Evolutionary conservation across 2,329 filamentous ascomycete genomes (phyloP), one percentile per base, ranked within the genome.

Genomic region (Madurella mycetomatis): DNA sequence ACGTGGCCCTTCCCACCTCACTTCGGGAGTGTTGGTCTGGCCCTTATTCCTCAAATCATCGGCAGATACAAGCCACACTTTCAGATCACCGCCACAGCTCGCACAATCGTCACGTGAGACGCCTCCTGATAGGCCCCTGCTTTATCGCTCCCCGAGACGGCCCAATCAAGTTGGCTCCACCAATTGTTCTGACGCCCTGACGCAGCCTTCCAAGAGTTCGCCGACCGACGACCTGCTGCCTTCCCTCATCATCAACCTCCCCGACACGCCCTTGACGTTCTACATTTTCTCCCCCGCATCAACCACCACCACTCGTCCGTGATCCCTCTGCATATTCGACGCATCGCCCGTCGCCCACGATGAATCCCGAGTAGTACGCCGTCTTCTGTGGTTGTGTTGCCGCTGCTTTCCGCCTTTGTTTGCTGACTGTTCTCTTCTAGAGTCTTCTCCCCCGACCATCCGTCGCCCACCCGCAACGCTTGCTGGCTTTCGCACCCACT

Each of bases 291-390:
- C 55, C 54, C 51, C 18, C 32, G 47, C 52, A 53, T 51, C 55
- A 41, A 55, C 49, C 15, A 51, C 56, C 34, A 40, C 49, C 52
- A 34, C 48, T 42, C 43, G 12, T 31, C 37, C 53, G 40, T n/a
- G 44, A 55, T 30, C 40, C 41, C 32, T 32, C 47, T 42, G 30
- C 52, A 61, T 39, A 49, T 40, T 48, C 43, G 13, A 42, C 41
- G 17, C 39, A 48, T 44, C 48, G 40, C 56, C 41, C 50, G 47
- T 57, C 60, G 57, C 69, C 70, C 80, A 89, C 67, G 71, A 94
- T 94, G 89, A 94, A 94, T 82, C 89, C 89, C 72, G 89, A 94
- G 89, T 94, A 82, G 89, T 94, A 85, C 72, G 88, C 51, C 37
- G 30, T 31, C 45, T 39, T 42, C 19, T 41, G 17, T 37, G 31